A percentile compares a stretch with the other conserved stretches of the same genome.
phyloP scores from a whole-genome alignment of 2,329 filamentous ascomycete genomes.

The Xylariaceae sp. region DNA sequence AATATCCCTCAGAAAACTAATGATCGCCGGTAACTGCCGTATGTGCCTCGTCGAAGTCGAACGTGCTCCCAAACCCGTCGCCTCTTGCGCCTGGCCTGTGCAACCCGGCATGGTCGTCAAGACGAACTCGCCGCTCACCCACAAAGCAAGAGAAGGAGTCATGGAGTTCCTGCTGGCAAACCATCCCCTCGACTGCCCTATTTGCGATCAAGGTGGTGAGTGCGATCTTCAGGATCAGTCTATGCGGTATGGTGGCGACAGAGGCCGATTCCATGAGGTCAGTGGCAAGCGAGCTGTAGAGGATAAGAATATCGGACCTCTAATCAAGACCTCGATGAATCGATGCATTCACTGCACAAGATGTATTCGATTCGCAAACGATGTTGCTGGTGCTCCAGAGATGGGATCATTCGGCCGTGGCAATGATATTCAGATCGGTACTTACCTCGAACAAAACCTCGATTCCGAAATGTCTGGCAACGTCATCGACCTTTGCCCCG shows the following conservation, averaged over 20 bases:
- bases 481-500: slow-evolving; percentile 96
- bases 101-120: slow-evolving; percentile 99
- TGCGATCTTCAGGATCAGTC: slow-evolving; percentile 99
- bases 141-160: slow-evolving; percentile 97
- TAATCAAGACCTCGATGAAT: slow-evolving; percentile 99
- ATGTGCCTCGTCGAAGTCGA: slow-evolving; percentile 99
- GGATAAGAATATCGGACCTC: slow-evolving; percentile 98
- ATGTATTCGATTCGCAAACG: slow-evolving; percentile 97
- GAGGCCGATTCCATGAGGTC: slow-evolving; percentile 95
- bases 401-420: slow-evolving; percentile 93
- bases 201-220: slow-evolving; percentile 98
- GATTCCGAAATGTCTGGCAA: slow-evolving; percentile 96
- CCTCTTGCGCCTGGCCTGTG: slow-evolving; percentile 98
- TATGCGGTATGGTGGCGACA: slow-evolving; percentile 96
- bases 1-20: slow-evolving; percentile 75
- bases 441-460: slow-evolving; percentile 92
- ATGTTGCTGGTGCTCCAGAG: slow-evolving; percentile 94
- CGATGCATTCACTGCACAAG: slow-evolving; percentile 99
- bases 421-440: slow-evolving; percentile 97
- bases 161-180: slow-evolving; percentile 99
- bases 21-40: slow-evolving; percentile 99
- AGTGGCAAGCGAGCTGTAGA: slow-evolving; percentile 96
- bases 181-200: slow-evolving; percentile 93
- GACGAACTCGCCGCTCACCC: slow-evolving; percentile 92
- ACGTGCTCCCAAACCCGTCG: slow-evolving; percentile 92